phyloP scores from a whole-genome alignment of 257 asterid species.

The Salvia rosmarinus region DNA sequence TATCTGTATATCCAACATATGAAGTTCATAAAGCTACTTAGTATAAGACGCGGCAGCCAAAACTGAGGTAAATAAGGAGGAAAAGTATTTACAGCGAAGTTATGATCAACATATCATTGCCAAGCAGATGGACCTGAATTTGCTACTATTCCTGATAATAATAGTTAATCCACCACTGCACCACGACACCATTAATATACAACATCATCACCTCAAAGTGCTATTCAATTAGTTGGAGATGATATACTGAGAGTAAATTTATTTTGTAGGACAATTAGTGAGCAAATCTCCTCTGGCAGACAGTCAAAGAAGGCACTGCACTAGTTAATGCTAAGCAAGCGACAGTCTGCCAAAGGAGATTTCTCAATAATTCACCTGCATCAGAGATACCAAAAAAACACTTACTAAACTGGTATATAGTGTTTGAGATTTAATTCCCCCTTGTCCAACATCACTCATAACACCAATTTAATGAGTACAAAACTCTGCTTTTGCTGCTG shows the following conservation, averaged over 20 bases:
- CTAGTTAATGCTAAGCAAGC: background rate
- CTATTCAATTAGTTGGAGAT: background rate
- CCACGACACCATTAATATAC: background rate
- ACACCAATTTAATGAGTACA: slow-evolving; percentile 12
- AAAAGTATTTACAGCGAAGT: background rate
- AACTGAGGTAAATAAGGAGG: background rate
- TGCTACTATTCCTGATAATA: background rate
- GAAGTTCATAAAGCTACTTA: slow-evolving; percentile 23
- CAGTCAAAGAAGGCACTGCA: slow-evolving; percentile 20
- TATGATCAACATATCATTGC: slow-evolving; percentile 9
- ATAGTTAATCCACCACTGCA: slow-evolving; percentile 6
- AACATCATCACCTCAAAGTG: slow-evolving; percentile 2
- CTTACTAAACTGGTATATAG: slow-evolving; percentile 8
- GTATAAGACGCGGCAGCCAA: slow-evolving; percentile 3
- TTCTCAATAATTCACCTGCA: slow-evolving; percentile 38
- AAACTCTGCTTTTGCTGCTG: slow-evolving; percentile 21
- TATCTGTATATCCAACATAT: slow-evolving; percentile 15
- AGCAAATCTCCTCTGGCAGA: slow-evolving; percentile 45
- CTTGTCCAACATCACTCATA: slow-evolving; percentile 12
- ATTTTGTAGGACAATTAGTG: slow-evolving; percentile 29
- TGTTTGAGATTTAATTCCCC: slow-evolving; percentile 5
- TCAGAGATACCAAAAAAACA: slow-evolving; percentile 18
- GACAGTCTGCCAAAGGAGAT: slow-evolving; percentile 40
- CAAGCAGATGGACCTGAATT: slow-evolving; percentile 25
- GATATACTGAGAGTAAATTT: background rate